These are phyloP conservation scores for Warburgia ugandensis DNA, from an alignment of 164 flowering plant genomes.

Conservation along the genomic window DNA sequence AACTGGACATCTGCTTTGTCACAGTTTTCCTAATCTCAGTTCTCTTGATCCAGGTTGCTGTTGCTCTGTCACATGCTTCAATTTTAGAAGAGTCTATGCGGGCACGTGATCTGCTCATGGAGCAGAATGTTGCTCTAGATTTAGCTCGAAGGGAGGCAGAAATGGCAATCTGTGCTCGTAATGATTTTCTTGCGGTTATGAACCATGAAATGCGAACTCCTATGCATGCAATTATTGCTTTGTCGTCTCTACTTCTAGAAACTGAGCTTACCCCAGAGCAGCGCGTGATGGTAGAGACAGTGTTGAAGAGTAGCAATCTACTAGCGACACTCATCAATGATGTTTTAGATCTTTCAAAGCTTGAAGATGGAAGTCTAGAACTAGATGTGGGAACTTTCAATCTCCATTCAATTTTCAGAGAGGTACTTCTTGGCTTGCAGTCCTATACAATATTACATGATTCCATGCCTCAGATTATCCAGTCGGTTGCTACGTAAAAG, in stretches of 20 bases:
- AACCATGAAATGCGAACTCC: slow-evolving; percentile 86
- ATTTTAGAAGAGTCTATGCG: slow-evolving; percentile 76
- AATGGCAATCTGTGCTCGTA: slow-evolving; percentile 63
- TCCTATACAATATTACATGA: neutral
- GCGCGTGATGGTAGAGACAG: slow-evolving; percentile 62
- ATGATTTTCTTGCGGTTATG: slow-evolving; percentile 81
- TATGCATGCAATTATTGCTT: slow-evolving; percentile 56
- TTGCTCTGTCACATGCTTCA: slow-evolving; percentile 84
- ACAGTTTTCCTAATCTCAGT: neutral
- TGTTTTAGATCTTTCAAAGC: slow-evolving; percentile 71
- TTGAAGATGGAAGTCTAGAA: slow-evolving; percentile 75
- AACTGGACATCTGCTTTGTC: too few relatives aligned
- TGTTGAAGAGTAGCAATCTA: slow-evolving; percentile 67
- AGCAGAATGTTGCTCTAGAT: slow-evolving; percentile 70
- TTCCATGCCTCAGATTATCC: too few relatives aligned
- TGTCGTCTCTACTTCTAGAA: slow-evolving; percentile 67
- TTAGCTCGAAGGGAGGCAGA: slow-evolving; percentile 69
- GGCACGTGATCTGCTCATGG: slow-evolving; percentile 63
- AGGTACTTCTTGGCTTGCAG: slow-evolving; percentile 36
- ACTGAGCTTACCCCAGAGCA: slow-evolving; percentile 61
- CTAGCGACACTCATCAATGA: slow-evolving; percentile 67
- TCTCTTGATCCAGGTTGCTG: slow-evolving; percentile 49
- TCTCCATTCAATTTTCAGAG: slow-evolving; percentile 49
- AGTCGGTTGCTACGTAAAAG: too few relatives aligned
- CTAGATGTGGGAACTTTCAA: slow-evolving; percentile 40